Percentiles rank a stretch among this genome's conserved stretches.
phyloP scores from a whole-genome alignment of 2,329 filamentous ascomycete genomes.

The Aureobasidium sp. region DNA sequence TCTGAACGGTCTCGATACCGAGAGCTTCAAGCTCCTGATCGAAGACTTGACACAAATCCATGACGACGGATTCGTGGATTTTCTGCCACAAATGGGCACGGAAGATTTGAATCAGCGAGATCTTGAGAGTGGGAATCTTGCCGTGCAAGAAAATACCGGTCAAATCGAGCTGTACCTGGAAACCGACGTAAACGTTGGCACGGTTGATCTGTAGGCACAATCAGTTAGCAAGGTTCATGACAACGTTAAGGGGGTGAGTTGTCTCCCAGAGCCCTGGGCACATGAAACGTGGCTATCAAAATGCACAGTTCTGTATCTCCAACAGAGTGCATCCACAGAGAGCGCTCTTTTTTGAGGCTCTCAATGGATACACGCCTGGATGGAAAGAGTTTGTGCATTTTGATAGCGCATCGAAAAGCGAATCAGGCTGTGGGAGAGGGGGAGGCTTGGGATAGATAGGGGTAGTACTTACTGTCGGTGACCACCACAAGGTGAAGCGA shows the following conservation, averaged over 20 bases:
- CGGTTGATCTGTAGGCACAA: constrained; percentile 56
- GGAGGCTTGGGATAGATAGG: background rate
- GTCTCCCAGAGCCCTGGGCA: background rate
- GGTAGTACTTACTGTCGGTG: constrained; percentile 30
- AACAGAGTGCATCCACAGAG: background rate
- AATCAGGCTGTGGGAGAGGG: background rate
- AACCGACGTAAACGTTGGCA: constrained; percentile 97
- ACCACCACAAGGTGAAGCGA: constrained; percentile 98
- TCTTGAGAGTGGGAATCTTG: constrained; percentile 96
- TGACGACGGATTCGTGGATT: constrained; percentile 96
- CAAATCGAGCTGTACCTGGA: constrained; percentile 95
- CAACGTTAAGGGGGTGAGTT: background rate
- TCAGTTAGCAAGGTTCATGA: background rate
- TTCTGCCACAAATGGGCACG: constrained; percentile 99
- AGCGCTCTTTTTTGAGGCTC: background rate
- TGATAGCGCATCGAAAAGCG: background rate
- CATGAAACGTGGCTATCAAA: background rate
- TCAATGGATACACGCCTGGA: background rate
- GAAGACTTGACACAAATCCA: constrained; percentile 98
- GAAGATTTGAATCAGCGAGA: constrained; percentile 98
- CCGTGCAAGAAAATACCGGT: constrained; percentile 99
- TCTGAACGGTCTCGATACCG: constrained; percentile 94
- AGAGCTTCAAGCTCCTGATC: constrained; percentile 94
- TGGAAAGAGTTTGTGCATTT: background rate
- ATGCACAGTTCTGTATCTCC: background rate